These are phyloP conservation scores for Cnidoscolus chayamansa DNA, from an alignment of 441 rosid genomes.

Conservation along the genomic window DNA sequence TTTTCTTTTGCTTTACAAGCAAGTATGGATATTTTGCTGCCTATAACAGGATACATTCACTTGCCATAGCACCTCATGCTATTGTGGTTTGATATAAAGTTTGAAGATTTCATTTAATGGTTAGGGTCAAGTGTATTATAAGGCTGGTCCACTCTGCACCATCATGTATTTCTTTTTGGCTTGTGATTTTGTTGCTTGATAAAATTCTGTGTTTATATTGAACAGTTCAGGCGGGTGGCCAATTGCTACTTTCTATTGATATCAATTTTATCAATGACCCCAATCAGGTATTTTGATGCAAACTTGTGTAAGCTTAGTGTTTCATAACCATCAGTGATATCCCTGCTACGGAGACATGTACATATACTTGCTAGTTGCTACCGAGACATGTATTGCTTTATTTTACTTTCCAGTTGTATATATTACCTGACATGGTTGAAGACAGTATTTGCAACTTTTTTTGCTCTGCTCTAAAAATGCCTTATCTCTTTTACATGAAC, in stretches of 20 bases:
- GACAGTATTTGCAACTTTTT: neutral
- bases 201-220: conserved; percentile 36
- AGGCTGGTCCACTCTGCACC: conserved; percentile 4
- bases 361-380: neutral
- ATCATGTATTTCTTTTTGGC: neutral
- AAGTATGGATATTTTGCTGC: neutral
- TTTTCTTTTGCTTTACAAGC: neutral
- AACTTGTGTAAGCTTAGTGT: conserved; percentile 5
- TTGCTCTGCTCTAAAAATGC: neutral
- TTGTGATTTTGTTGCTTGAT: conserved; percentile 30
- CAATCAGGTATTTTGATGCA: conserved; percentile 64
- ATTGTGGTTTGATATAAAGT: neutral
- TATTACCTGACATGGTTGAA: neutral
- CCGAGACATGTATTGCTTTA: neutral
- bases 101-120: conserved; percentile 5
- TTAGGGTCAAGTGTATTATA: neutral
- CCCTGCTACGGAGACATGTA: neutral
- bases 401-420: neutral
- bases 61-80: neutral
- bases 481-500: neutral
- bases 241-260: conserved; percentile 90
- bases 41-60: neutral
- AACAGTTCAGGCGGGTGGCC: conserved; percentile 99
- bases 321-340: conserved; percentile 11
- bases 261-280: conserved; percentile 86